These are phyloP conservation scores for Candida patagonica DNA, from an alignment of 805 yeast genomes.

Conservation along the genomic window DNA sequence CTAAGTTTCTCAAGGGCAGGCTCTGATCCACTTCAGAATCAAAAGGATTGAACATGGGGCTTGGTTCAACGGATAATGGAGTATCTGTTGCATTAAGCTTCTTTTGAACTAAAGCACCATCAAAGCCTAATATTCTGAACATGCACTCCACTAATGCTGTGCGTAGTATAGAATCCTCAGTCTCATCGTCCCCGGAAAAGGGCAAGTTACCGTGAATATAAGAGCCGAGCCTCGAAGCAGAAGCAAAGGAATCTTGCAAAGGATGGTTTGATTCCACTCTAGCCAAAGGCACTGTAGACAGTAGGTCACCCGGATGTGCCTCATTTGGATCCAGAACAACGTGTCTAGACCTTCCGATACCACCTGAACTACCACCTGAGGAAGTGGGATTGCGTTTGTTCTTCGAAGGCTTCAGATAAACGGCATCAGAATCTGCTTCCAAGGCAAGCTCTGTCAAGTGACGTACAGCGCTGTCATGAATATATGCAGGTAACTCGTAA, in stretches of 20 bases:
- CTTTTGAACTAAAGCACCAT: slow-evolving; percentile 22
- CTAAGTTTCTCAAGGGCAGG: no score
- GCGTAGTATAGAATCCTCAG: slow-evolving; percentile 57
- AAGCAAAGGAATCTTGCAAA: slow-evolving; percentile 3
- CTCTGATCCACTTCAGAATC: neutral
- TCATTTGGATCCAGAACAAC: slow-evolving; percentile 26
- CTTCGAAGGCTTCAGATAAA: slow-evolving; percentile 9
- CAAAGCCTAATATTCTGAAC: slow-evolving; percentile 59
- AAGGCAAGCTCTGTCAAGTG: slow-evolving; percentile 27
- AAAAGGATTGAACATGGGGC: slow-evolving; percentile 14
- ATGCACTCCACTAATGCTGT: slow-evolving; percentile 63
- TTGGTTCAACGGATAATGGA: slow-evolving; percentile 14
- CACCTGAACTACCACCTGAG: neutral
- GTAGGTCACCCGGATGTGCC: slow-evolving; percentile 74
- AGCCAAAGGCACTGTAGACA: slow-evolving; percentile 63
- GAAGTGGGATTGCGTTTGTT: slow-evolving; percentile 6
- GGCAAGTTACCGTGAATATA: slow-evolving; percentile 5
- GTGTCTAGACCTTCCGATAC: slow-evolving; percentile 16
- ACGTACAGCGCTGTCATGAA: slow-evolving; percentile 48
- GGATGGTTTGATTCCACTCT: slow-evolving; percentile 11
- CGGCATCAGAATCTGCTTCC: slow-evolving; percentile 14
- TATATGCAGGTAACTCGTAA: slow-evolving; percentile 52
- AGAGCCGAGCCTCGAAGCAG: slow-evolving; percentile 2
- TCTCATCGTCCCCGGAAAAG: slow-evolving; percentile 55
- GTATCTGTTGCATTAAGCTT: neutral